Conservation (phyloP, 306 rosid genomes). For the Alnus rubra region DNA sequence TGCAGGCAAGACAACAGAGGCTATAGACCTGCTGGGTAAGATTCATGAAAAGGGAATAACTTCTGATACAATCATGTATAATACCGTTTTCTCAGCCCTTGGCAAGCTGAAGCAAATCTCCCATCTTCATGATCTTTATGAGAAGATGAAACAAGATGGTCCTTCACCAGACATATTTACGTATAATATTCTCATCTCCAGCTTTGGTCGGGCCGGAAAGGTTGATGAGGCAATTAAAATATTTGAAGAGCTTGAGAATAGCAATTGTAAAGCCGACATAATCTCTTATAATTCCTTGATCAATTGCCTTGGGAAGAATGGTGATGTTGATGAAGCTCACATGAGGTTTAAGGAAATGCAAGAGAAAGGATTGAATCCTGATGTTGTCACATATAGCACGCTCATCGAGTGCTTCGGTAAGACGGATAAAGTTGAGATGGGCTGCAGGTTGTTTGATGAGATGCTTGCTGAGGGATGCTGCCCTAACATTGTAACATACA, state of each 20-base stretch:
- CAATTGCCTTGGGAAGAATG: conserved; percentile 94
- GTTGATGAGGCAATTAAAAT: conserved; percentile 61
- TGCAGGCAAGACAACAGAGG: conserved; percentile 76
- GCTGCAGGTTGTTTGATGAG: conserved; percentile 70
- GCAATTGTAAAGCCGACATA: conserved; percentile 67
- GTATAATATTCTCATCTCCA: conserved; percentile 77
- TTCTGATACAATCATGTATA: conserved; percentile 78
- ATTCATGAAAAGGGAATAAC: conserved; percentile 79
- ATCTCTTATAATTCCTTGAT: conserved; percentile 83
- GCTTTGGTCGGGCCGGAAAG: conserved; percentile 81
- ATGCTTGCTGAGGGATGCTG: conserved; percentile 79
- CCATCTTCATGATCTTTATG: conserved; percentile 67
- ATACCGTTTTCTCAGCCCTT: conserved; percentile 70
- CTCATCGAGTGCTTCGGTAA: conserved; percentile 96
- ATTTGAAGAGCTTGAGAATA: conserved; percentile 82
- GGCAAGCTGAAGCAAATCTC: conserved; percentile 72
- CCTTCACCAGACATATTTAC: conserved; percentile 80
- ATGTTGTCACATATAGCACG: conserved; percentile 91
- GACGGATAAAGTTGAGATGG: conserved; percentile 89
- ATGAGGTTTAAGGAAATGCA: conserved; percentile 93
- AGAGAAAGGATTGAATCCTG: conserved; percentile 82
- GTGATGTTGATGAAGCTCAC: conserved; percentile 94
- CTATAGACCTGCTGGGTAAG: conserved; percentile 68
- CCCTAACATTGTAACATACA: conserved; percentile 85
- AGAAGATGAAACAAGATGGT: conserved; percentile 79